These are phyloP conservation scores for Komagataella populi DNA, from an alignment of 805 yeast species.

Conservation along the genomic window DNA sequence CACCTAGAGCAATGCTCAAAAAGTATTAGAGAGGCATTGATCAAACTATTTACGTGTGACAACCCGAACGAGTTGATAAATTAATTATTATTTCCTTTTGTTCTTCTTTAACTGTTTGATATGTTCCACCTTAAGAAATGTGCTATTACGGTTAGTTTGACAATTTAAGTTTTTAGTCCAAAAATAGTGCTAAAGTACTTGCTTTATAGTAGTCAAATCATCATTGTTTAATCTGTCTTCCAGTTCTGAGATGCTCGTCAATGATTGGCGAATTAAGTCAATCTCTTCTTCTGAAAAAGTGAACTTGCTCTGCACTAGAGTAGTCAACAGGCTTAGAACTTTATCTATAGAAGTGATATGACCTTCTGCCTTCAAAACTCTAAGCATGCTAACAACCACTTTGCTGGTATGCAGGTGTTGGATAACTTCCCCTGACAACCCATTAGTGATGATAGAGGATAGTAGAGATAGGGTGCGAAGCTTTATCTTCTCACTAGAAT, in stretches of 20 bases:
- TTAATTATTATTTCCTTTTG: background rate
- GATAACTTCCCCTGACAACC: conserved; percentile 24
- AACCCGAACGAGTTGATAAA: conserved; percentile 31
- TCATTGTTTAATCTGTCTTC: conserved; percentile 40
- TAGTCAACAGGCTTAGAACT: conserved; percentile 33
- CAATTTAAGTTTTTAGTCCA: conserved; percentile 1
- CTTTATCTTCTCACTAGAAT: conserved; percentile 24
- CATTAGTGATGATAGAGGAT: conserved; percentile 46
- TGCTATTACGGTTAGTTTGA: conserved; percentile 9
- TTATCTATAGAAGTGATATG: conserved; percentile 44
- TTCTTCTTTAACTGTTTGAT: conserved; percentile 12
- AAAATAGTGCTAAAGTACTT: conserved; percentile 16
- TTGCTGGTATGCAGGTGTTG: conserved; percentile 22
- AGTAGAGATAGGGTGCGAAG: conserved; percentile 43
- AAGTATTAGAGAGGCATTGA: background rate
- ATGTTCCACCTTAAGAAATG: conserved; percentile 21
- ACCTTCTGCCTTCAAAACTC: conserved; percentile 18
- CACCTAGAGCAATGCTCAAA: background rate
- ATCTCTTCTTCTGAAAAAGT: conserved; percentile 31
- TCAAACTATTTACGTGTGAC: conserved; percentile 20
- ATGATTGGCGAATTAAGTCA: conserved; percentile 18
- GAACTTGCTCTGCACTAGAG: conserved; percentile 29
- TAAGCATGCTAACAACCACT: conserved; percentile 20
- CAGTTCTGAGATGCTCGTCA: conserved; percentile 24
- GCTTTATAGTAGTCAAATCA: conserved; percentile 35